A percentile compares a stretch with the other conserved stretches of the same genome.
Evolutionary conservation across 2,329 filamentous ascomycete species (phyloP).

Genomic region (Neobulgaria alba): DNA sequence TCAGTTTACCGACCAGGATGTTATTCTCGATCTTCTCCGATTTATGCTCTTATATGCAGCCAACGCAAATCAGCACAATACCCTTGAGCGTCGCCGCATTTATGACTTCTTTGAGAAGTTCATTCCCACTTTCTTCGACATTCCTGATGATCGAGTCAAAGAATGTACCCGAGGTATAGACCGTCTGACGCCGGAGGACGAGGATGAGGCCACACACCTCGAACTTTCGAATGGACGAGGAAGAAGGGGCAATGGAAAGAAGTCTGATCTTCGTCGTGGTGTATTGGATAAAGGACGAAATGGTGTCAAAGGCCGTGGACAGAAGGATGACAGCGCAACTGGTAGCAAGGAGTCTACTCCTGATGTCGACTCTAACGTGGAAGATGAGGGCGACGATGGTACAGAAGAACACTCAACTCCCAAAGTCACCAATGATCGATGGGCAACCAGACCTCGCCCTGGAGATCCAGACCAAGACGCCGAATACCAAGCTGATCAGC

Average conservation of each 20-base stretch:
- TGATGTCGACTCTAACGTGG: constrained; percentile 66
- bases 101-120: constrained; percentile 70
- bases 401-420: constrained; percentile 49
- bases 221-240: constrained; percentile 61
- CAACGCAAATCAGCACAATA: constrained; percentile 61
- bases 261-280: constrained; percentile 72
- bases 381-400: constrained; percentile 64
- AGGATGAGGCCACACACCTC: constrained; percentile 56
- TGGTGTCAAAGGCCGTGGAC: constrained; percentile 58
- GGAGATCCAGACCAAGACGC: constrained; percentile 25
- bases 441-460: constrained; percentile 54
- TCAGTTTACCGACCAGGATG: constrained; percentile 61
- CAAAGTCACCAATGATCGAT: constrained; percentile 55
- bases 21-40: constrained; percentile 54
- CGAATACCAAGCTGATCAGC: constrained; percentile 66
- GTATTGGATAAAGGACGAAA: constrained; percentile 73
- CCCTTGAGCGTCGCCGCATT: constrained; percentile 64
- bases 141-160: constrained; percentile 60
- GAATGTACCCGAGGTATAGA: constrained; percentile 61
- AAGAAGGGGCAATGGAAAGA: constrained; percentile 57
- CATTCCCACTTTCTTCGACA: constrained; percentile 66
- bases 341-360: constrained; percentile 85
- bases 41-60: constrained; percentile 58
- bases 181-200: constrained; percentile 65
- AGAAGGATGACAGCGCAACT: constrained; percentile 75